A percentile compares a stretch with the other conserved stretches of the same genome.
Conservation (phyloP, 345 rosid species). For the Aquilaria sinensis region DNA sequence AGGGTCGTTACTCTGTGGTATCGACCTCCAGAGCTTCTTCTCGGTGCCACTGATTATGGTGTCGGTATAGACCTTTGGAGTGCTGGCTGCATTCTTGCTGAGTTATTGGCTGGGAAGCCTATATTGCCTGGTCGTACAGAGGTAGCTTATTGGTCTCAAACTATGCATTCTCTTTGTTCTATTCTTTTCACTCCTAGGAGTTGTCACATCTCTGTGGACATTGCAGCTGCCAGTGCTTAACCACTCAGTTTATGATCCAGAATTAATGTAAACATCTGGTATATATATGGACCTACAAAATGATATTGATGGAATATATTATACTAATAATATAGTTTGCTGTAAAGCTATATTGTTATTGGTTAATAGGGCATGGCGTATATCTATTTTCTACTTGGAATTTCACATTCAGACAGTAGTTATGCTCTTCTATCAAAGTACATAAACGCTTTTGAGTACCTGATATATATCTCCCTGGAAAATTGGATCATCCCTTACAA, state of each 20-base stretch:
- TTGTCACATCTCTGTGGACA: not conserved
- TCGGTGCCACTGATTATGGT: constrained; percentile 79
- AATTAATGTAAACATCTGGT: not conserved
- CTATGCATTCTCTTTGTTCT: constrained; percentile 1
- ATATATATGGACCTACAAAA: no score
- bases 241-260: no score
- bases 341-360: no score
- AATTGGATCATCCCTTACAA: no score
- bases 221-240: not conserved
- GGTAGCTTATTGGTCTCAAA: constrained; percentile 25
- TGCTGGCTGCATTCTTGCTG: constrained; percentile 82
- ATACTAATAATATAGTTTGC: no score
- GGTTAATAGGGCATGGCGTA: no score
- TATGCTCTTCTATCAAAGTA: no score
- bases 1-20: constrained; percentile 85
- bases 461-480: no score
- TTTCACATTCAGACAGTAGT: no score
- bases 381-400: no score
- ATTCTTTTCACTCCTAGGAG: constrained; percentile 2
- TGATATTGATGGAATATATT: no score
- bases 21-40: constrained; percentile 88
- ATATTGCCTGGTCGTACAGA: constrained; percentile 87
- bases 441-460: no score
- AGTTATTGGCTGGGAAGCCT: constrained; percentile 72
- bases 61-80: constrained; percentile 83